Evolutionary conservation across 139 green algal genomes (phyloP), one percentile per base, ranked within the genome.

Genomic region (Diplosphaera chodatii): DNA sequence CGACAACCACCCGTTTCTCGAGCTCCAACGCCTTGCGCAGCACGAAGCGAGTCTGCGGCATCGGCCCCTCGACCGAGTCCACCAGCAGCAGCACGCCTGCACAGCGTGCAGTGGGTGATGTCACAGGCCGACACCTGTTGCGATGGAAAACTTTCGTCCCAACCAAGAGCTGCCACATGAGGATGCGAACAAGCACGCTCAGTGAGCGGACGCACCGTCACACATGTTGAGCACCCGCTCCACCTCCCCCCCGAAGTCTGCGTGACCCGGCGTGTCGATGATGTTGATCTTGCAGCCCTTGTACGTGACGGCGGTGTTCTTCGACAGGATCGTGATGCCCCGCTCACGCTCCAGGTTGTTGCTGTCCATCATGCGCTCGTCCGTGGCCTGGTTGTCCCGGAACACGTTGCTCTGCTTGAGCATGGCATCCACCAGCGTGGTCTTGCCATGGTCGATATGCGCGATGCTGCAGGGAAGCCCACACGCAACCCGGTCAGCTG

Each of bases 151-250:
- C n/a, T n/a, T n/a, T n/a, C n/a, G n/a, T n/a, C n/a, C n/a, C n/a
- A n/a, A n/a, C n/a, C n/a, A n/a, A n/a, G n/a, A n/a, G n/a, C n/a
- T n/a, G n/a, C n/a, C n/a, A n/a, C 37, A 48, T 48, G 37, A 48
- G 37, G 37, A 48, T 48, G 37, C 8, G 37, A 48, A 48, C 8
- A 48, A 20, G 37, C 40, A 69, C 22, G 32, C 30, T 63, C 21
- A n/a, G n/a, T n/a, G n/a, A n/a, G n/a, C 32, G 16, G 23, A 21
- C 79, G 63, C 72, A 89, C 87, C 95, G 71, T 99, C 95, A 63
- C 92, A 96, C 95, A 99, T 99, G 87, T 98, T 98, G 65, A 99
- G 89, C 56, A 99, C 92, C 34, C 95, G 91, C 89, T 99, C 95
- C 27, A 99, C 95, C 82, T 99, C 95, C 1, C 95, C 95, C 55